Conservation (phyloP, 1,139 yeast species). For the Geotrichum carabidarum region DNA sequence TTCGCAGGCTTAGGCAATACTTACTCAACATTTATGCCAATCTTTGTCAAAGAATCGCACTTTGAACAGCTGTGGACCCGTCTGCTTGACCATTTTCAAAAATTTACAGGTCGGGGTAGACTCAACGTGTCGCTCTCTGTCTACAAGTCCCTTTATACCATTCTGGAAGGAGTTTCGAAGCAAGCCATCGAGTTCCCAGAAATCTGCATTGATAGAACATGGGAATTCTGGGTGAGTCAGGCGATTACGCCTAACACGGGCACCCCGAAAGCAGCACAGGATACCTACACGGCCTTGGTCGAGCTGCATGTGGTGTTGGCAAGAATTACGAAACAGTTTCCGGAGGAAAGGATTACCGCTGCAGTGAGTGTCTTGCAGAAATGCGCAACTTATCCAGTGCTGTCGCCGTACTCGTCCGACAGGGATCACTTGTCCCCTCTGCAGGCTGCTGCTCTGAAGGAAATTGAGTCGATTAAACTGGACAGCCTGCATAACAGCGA, state of each 20-base stretch:
- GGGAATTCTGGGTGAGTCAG: constrained; percentile 61
- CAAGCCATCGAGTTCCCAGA: constrained; percentile 32
- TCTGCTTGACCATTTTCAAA: constrained; percentile 47
- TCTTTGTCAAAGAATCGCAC: constrained; percentile 30
- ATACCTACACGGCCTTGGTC: constrained; percentile 31
- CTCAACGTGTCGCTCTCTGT: constrained; percentile 49
- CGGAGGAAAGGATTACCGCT: constrained; percentile 21
- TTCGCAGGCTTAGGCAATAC: constrained; percentile 56
- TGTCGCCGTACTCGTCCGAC: constrained; percentile 35
- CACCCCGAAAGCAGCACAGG: constrained; percentile 27
- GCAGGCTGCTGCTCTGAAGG: constrained; percentile 32
- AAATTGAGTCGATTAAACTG: constrained; percentile 25
- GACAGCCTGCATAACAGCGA: constrained; percentile 14
- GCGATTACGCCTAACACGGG: constrained; percentile 32
- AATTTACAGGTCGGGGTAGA: constrained; percentile 41
- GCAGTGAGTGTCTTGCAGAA: constrained; percentile 24
- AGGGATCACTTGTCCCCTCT: constrained; percentile 34
- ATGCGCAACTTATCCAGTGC: constrained; percentile 28
- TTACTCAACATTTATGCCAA: constrained; percentile 44
- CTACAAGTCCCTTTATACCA: constrained; percentile 48
- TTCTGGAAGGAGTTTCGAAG: constrained; percentile 40
- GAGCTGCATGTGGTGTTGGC: constrained; percentile 29
- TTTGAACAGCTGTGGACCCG: constrained; percentile 46
- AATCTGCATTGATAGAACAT: constrained; percentile 44
- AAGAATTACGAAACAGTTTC: constrained; percentile 16